phyloP scores from a whole-genome alignment of 1,284 basidiomycete species.

The Earliella scabrosa region DNA sequence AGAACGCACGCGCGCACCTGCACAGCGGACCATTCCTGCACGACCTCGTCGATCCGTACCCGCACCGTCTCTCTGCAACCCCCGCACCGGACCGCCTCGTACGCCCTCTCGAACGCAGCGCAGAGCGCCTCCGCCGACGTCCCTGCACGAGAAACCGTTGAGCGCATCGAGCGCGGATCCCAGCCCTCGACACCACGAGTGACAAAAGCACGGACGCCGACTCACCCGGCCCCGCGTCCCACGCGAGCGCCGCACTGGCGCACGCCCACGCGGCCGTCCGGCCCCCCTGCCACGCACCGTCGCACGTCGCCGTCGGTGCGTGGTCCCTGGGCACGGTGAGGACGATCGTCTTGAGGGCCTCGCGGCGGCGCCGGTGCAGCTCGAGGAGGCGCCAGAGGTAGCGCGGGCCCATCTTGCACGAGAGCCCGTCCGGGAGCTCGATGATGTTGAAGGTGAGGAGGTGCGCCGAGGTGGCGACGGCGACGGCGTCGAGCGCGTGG shows the following conservation, averaged over 20 bases:
- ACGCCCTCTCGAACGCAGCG: slow-evolving; percentile 28
- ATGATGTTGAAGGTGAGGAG: slow-evolving; percentile 37
- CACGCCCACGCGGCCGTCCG: slow-evolving; percentile 37
- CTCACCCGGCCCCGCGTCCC: slow-evolving; percentile 37
- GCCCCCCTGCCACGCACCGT: slow-evolving; percentile 28
- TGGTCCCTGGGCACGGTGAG: slow-evolving; percentile 36
- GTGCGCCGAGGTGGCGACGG: slow-evolving; percentile 36
- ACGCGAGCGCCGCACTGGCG: slow-evolving; percentile 34
- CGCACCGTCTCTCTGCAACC: slow-evolving; percentile 58
- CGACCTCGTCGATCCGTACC: slow-evolving; percentile 62
- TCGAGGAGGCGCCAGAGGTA: slow-evolving; percentile 43
- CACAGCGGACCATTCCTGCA: slow-evolving; percentile 74
- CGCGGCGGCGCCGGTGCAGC: slow-evolving; percentile 40
- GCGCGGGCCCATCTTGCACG: slow-evolving; percentile 36
- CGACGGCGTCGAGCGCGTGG: slow-evolving; percentile 36
- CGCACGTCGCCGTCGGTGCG: slow-evolving; percentile 29
- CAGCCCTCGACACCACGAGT: neutral
- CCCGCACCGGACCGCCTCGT: slow-evolving; percentile 32
- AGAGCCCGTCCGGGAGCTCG: slow-evolving; percentile 36
- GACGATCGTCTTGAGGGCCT: slow-evolving; percentile 38
- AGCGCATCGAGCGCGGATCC: neutral
- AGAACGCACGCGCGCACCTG: slow-evolving; percentile 64
- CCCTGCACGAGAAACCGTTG: slow-evolving; percentile 16
- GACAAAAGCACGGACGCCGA: neutral
- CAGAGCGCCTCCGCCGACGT: slow-evolving; percentile 30